A percentile compares a stretch with the other conserved stretches of the same genome.
Evolutionary conservation across 306 rosid genomes (phyloP).

Genomic region (Trifolium repens): DNA sequence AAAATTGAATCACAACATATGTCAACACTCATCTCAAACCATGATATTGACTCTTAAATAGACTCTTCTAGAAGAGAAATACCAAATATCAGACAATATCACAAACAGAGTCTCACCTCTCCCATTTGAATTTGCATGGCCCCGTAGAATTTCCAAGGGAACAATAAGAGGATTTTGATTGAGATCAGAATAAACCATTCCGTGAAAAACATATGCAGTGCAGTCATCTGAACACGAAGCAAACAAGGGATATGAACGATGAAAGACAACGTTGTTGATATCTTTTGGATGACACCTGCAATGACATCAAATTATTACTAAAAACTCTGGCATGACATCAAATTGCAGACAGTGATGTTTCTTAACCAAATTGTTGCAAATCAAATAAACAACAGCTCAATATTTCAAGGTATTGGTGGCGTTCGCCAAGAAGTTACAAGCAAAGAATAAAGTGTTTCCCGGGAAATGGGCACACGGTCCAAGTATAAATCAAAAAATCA

Average conservation of each 20-base stretch:
- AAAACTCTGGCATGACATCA: background rate
- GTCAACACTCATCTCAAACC: conserved; percentile 9
- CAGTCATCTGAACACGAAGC: conserved; percentile 94
- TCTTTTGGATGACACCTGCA: conserved; percentile 95
- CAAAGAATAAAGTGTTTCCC: background rate
- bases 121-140: conserved; percentile 74
- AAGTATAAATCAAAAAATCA: background rate
- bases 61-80: background rate
- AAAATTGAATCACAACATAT: conserved; percentile 12
- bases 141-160: conserved; percentile 83
- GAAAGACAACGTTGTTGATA: conserved; percentile 75
- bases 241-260: conserved; percentile 79
- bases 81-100: conserved; percentile 15
- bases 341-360: conserved; percentile 24
- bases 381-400: conserved; percentile 27
- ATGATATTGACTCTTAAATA: background rate
- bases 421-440: background rate
- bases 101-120: conserved; percentile 64
- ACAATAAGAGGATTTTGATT: conserved; percentile 90
- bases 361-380: background rate
- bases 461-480: background rate
- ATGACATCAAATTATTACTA: conserved; percentile 37
- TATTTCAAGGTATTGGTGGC: background rate
- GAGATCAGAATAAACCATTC: conserved; percentile 93
- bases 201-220: conserved; percentile 87